A percentile compares a stretch with the other conserved stretches of the same genome.
phyloP scores from a whole-genome alignment of 2,329 filamentous ascomycete species.

The Shiraia sp. region DNA sequence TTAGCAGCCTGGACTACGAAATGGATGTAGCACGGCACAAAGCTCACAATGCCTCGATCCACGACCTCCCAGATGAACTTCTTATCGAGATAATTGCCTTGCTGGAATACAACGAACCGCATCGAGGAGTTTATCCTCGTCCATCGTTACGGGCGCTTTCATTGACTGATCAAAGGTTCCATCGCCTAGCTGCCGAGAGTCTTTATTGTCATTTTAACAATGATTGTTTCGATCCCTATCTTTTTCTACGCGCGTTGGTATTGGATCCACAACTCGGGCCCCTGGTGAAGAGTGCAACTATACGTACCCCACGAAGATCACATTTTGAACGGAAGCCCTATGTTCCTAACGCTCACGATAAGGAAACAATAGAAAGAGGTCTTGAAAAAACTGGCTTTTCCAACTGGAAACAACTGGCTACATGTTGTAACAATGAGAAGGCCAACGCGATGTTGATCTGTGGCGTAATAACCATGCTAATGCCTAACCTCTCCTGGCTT shows the following conservation, averaged over 20 bases:
- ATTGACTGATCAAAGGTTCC: conserved; percentile 24
- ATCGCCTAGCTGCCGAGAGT: conserved; percentile 21
- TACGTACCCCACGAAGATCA: conserved; percentile 15
- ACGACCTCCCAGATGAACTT: conserved; percentile 33
- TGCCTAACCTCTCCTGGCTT: conserved; percentile 22
- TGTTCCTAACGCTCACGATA: conserved; percentile 25
- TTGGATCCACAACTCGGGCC: conserved; percentile 18
- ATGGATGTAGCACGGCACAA: neutral
- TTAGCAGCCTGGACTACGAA: neutral
- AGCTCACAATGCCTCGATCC: conserved; percentile 11
- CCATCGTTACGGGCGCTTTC: conserved; percentile 24
- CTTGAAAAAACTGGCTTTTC: conserved; percentile 21
- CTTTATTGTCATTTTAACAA: conserved; percentile 28
- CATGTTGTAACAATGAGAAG: conserved; percentile 19
- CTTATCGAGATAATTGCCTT: conserved; percentile 27
- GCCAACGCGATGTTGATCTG: conserved; percentile 21
- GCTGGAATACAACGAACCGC: conserved; percentile 18
- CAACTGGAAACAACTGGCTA: conserved; percentile 32
- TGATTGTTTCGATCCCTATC: conserved; percentile 28
- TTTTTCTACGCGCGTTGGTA: conserved; percentile 33
- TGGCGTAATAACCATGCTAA: conserved; percentile 27
- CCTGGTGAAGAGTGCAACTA: conserved; percentile 17
- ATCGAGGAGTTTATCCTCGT: too few relatives aligned
- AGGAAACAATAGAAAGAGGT: conserved; percentile 31
- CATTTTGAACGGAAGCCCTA: conserved; percentile 10